Conservation (phyloP, 2,329 filamentous ascomycete species). For the Dothidotthia symphoricarpi region DNA sequence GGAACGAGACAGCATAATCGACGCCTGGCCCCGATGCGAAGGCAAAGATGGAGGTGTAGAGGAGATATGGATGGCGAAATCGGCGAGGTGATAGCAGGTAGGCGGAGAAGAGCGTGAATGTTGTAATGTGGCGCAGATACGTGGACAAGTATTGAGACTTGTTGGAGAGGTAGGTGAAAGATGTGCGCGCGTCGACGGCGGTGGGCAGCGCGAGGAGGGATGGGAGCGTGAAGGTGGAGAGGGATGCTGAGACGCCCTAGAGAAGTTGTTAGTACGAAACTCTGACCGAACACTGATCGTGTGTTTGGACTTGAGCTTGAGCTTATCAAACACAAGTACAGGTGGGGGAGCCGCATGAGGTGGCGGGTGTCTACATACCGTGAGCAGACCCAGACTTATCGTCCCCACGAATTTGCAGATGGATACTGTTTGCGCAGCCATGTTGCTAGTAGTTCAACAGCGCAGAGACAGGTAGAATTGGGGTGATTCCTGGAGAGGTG, state of each 20-base stretch:
- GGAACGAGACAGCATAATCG: conserved; percentile 35
- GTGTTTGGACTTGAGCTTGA: not conserved
- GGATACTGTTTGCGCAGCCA: conserved; percentile 69
- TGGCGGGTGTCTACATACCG: conserved; percentile 58
- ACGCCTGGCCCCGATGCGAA: conserved; percentile 46
- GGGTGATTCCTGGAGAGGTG: not conserved
- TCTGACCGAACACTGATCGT: not conserved
- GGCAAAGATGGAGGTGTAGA: conserved; percentile 76
- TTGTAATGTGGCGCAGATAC: conserved; percentile 67
- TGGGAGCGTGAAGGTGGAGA: conserved; percentile 74
- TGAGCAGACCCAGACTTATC: conserved; percentile 81
- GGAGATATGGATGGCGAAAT: conserved; percentile 80
- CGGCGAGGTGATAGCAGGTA: conserved; percentile 73
- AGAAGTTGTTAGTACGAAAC: conserved; percentile 3
- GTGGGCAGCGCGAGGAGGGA: conserved; percentile 78
- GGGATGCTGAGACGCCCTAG: conserved; percentile 85
- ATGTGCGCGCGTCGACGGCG: conserved; percentile 65
- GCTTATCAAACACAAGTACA: conserved; percentile 4
- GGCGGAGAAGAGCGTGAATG: conserved; percentile 71
- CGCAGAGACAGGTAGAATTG: not conserved
- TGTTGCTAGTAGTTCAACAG: conserved; percentile 19
- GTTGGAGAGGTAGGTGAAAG: conserved; percentile 59
- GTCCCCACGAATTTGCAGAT: conserved; percentile 91
- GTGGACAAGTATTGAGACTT: conserved; percentile 54
- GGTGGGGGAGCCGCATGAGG: conserved; percentile 7